Evolutionary conservation across 1,284 basidiomycete species (phyloP).

Genomic region (Papiliotrema nemorosa): DNA sequence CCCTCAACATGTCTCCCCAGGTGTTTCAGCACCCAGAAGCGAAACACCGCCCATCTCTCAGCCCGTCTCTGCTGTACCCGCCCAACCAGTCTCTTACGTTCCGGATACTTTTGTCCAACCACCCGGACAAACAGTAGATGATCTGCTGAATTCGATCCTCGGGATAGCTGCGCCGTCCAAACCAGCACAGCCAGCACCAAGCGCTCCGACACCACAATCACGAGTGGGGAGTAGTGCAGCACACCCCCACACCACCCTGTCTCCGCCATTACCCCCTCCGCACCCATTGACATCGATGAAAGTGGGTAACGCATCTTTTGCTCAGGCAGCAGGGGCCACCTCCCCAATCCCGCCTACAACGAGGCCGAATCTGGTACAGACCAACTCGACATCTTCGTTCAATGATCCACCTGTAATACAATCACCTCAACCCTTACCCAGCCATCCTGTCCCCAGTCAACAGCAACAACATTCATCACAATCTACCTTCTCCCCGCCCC

Average conservation of each 20-base stretch:
- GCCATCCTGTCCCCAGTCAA: too few species aligned
- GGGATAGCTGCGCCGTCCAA: constrained; percentile 16
- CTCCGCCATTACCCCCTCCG: neutral
- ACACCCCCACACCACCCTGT: too few species aligned
- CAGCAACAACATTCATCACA: too few species aligned
- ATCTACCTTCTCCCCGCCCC: too few species aligned
- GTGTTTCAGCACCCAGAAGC: neutral
- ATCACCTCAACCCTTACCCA: too few species aligned
- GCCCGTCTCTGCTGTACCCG: neutral
- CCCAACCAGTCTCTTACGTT: constrained; percentile 3
- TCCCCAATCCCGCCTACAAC: neutral
- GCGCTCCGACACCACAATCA: neutral
- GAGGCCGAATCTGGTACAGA: neutral
- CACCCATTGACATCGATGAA: neutral
- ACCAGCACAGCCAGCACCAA: neutral
- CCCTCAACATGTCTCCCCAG: neutral
- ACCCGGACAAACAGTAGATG: constrained; percentile 41
- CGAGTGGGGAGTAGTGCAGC: neutral
- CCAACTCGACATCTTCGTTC: neutral
- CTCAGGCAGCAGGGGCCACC: constrained; percentile 12
- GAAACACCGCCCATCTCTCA: neutral
- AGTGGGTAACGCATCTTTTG: constrained; percentile 22
- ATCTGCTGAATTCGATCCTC: constrained; percentile 38
- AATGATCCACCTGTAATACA: neutral
- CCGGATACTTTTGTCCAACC: constrained; percentile 8